Percentiles rank a stretch among this genome's conserved stretches.
Conservation (phyloP, 2,329 filamentous ascomycete species). For the Exserohilum rostratum region DNA sequence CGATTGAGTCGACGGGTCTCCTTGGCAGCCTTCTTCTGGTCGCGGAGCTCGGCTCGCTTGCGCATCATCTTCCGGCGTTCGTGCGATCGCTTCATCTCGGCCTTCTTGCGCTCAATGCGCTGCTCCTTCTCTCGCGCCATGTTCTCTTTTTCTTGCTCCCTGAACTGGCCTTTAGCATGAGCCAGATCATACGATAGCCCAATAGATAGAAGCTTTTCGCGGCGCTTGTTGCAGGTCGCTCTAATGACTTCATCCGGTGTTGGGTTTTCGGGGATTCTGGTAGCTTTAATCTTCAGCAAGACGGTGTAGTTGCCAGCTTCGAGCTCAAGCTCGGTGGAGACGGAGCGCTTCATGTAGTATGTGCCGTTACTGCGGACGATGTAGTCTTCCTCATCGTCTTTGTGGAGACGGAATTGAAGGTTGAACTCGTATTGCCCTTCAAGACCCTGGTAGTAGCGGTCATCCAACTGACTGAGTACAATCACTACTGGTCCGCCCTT, state of each 20-base stretch:
- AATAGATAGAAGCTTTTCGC: constrained; percentile 77
- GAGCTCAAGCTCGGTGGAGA: constrained; percentile 77
- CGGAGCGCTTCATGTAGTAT: constrained; percentile 71
- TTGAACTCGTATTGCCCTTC: constrained; percentile 63
- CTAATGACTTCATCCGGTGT: constrained; percentile 72
- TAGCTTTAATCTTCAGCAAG: constrained; percentile 74
- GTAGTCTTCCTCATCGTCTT: constrained; percentile 65
- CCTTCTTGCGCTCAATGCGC: constrained; percentile 45
- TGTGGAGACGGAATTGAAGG: constrained; percentile 65
- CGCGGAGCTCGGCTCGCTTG: constrained; percentile 47
- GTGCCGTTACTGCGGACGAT: constrained; percentile 62
- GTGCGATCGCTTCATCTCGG: constrained; percentile 46
- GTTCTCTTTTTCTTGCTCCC: constrained; percentile 57
- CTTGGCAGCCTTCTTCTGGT: constrained; percentile 48
- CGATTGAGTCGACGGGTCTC: constrained; percentile 32
- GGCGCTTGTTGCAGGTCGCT: constrained; percentile 64
- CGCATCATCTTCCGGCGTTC: constrained; percentile 43
- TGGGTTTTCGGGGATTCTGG: constrained; percentile 57
- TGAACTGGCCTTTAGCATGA: constrained; percentile 67
- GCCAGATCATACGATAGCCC: constrained; percentile 74
- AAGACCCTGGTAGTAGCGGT: constrained; percentile 65
- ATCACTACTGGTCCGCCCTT: constrained; percentile 62
- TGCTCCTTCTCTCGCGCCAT: constrained; percentile 48
- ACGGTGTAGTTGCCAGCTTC: constrained; percentile 77
- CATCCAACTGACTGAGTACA: constrained; percentile 65